These are phyloP conservation scores for Xylaria sp. DNA, from an alignment of 2,329 filamentous ascomycete species.

Conservation along the genomic window DNA sequence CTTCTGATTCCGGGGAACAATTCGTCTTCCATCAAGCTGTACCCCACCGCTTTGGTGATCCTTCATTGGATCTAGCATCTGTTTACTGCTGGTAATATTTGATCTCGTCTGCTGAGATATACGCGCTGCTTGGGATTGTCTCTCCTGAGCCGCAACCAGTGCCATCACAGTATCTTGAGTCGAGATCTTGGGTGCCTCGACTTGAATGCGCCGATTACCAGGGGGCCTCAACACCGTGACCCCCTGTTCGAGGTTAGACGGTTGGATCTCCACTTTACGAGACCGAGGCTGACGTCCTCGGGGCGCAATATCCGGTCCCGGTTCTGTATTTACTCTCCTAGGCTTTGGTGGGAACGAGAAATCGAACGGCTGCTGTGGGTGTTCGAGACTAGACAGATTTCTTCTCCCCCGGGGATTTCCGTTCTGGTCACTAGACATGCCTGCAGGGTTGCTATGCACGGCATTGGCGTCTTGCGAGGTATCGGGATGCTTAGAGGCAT, in stretches of 20 bases:
- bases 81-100: conserved; percentile 11
- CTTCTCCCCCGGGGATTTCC: conserved; percentile 26
- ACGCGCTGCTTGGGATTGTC: conserved; percentile 38
- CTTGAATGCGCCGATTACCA: conserved; percentile 37
- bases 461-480: conserved; percentile 37
- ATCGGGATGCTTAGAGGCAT: conserved; percentile 35
- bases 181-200: conserved; percentile 27
- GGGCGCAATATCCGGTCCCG: conserved; percentile 39
- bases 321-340: conserved; percentile 39
- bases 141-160: conserved; percentile 42
- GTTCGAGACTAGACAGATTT: conserved; percentile 23
- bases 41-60: conserved; percentile 18
- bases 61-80: conserved; percentile 8
- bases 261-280: conserved; percentile 36
- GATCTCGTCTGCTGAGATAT: conserved; percentile 31
- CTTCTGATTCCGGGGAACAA: conserved; percentile 22
- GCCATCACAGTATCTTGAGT: conserved; percentile 40
- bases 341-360: conserved; percentile 42
- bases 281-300: conserved; percentile 37
- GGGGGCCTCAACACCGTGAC: conserved; percentile 35
- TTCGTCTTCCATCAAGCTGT: conserved; percentile 28
- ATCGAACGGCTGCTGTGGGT: conserved; percentile 38
- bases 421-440: conserved; percentile 13
- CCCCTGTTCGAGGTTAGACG: conserved; percentile 32
- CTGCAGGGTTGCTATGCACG: background rate